These are phyloP conservation scores for Suillus tomentosus DNA, from an alignment of 768 basidiomycete species.

Conservation along the genomic window DNA sequence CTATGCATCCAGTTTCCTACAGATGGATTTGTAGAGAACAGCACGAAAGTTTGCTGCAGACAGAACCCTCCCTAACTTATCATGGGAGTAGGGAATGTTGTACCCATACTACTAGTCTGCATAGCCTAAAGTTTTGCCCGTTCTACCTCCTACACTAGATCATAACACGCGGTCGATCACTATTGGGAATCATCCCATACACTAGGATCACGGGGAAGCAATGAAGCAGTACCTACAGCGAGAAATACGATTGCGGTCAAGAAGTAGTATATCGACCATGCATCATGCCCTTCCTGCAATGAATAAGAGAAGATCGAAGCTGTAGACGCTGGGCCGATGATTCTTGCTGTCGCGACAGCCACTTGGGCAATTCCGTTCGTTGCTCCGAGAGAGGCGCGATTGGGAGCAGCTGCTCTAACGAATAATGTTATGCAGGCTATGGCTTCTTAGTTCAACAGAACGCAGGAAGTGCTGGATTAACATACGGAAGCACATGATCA, in stretches of 20 bases:
- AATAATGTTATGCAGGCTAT: neutral
- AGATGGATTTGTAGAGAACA: no score
- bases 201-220: neutral
- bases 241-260: neutral
- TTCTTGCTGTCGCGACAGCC: neutral
- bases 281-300: neutral
- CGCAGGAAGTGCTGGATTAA: neutral
- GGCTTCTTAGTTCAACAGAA: neutral
- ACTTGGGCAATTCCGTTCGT: neutral
- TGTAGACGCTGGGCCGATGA: neutral
- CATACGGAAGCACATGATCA: slow-evolving; percentile 37
- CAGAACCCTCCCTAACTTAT: no score
- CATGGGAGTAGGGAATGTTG: no score
- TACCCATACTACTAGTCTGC: no score
- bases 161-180: no score
- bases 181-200: neutral
- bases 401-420: slow-evolving; percentile 8
- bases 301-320: neutral
- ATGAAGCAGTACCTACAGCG: neutral
- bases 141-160: no score
- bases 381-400: neutral
- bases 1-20: no score
- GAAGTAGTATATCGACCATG: neutral
- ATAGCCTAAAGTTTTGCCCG: no score
- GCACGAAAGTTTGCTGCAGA: no score